phyloP scores from a whole-genome alignment of 1,284 basidiomycete species.

The Grifola frondosa region DNA sequence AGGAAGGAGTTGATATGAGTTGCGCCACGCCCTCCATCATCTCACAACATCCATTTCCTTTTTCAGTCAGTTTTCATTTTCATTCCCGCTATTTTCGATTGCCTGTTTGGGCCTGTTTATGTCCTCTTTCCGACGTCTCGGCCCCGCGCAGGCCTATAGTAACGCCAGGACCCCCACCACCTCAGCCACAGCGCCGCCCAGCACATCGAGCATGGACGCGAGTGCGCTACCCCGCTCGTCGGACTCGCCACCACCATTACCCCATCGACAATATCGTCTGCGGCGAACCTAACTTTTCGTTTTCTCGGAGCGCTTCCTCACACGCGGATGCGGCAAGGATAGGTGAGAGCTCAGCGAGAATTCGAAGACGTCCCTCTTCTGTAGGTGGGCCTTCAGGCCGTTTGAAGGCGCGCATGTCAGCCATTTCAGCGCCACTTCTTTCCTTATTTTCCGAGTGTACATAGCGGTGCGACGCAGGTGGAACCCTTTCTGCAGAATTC shows the following conservation, averaged over 20 bases:
- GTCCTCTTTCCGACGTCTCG: slow-evolving; percentile 11
- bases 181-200: slow-evolving; percentile 2
- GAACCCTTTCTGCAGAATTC: slow-evolving; percentile 17
- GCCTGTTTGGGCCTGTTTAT: no score
- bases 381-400: no score
- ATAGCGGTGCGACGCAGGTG: no score
- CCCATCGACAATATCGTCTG: background rate
- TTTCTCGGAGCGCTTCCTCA: slow-evolving; percentile 12
- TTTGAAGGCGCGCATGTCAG: slow-evolving; percentile 7
- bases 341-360: slow-evolving; percentile 20
- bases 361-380: slow-evolving; percentile 13
- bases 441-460: slow-evolving; percentile 5
- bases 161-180: slow-evolving; percentile 17
- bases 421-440: slow-evolving; percentile 12
- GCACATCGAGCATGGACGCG: background rate
- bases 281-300: background rate
- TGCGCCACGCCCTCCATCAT: slow-evolving; percentile 21
- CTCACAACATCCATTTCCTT: slow-evolving; percentile 14
- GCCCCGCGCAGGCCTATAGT: slow-evolving; percentile 16
- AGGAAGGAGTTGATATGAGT: slow-evolving; percentile 19
- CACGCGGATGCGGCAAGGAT: slow-evolving; percentile 19
- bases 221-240: background rate
- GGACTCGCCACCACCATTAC: background rate
- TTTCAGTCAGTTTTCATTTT: slow-evolving; percentile 20
- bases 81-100: slow-evolving; percentile 10